Percentiles rank a stretch among this genome's conserved stretches.
Conservation (phyloP, 495 filamentous ascomycete species). For the Entonaema liquescens region DNA sequence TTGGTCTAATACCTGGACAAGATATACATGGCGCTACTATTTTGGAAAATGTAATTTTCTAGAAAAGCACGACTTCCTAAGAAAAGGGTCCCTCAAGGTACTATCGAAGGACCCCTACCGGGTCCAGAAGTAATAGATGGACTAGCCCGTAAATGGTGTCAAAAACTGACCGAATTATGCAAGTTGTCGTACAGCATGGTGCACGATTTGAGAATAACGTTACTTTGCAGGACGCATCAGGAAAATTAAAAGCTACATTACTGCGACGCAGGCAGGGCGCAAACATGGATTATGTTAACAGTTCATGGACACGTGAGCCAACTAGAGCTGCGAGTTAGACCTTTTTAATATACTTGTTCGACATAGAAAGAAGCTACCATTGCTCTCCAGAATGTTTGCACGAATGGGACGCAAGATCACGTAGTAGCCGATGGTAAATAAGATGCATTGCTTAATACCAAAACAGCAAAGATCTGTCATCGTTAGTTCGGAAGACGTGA, state of each 20-base stretch:
- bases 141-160: neutral
- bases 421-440: neutral
- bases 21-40: neutral
- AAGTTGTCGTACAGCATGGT: neutral
- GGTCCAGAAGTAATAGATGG: neutral
- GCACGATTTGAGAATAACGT: slow-evolving; percentile 18
- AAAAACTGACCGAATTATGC: slow-evolving; percentile 8
- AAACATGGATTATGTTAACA: slow-evolving; percentile 12
- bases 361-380: neutral
- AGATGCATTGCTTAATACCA: neutral
- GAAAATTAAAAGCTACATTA: slow-evolving; percentile 3
- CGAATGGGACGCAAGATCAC: neutral
- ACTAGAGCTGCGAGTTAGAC: slow-evolving; percentile 5
- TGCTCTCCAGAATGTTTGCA: neutral
- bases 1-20: neutral
- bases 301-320: slow-evolving; percentile 15
- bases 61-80: neutral
- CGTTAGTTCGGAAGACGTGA: neutral
- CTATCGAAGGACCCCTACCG: neutral
- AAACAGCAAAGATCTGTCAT: neutral
- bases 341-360: slow-evolving; percentile 12
- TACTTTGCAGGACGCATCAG: slow-evolving; percentile 3
- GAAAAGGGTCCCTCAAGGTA: neutral
- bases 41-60: neutral
- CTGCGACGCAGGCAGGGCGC: slow-evolving; percentile 2